A percentile compares a stretch with the other conserved stretches of the same genome.
Conservation (phyloP, 257 asterid genomes). For the Agastache rugosa region DNA sequence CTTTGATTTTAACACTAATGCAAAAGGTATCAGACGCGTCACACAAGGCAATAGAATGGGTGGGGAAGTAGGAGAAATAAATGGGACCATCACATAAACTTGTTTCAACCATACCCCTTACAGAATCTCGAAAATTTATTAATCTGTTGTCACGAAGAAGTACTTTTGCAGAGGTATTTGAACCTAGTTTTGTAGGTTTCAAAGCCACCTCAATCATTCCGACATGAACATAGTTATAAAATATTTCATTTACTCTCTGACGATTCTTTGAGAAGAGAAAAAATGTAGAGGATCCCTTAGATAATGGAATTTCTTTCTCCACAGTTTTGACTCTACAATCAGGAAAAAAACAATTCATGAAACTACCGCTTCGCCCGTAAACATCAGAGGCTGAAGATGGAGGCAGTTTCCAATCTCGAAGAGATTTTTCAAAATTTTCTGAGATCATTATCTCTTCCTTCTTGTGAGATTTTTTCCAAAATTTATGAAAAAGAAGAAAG, state of each 20-base stretch:
- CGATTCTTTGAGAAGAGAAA: background rate
- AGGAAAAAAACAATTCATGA: background rate
- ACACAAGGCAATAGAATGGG: background rate
- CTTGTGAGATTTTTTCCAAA: background rate
- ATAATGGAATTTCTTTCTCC: background rate
- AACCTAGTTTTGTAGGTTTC: background rate
- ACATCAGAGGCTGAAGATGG: background rate
- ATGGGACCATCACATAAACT: slow-evolving; percentile 4
- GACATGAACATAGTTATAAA: background rate
- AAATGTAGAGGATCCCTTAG: background rate
- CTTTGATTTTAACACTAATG: too few species aligned
- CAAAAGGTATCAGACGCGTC: background rate
- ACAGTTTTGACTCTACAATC: background rate
- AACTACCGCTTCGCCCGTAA: background rate
- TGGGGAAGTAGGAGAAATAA: background rate
- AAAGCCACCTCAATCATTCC: slow-evolving; percentile 1
- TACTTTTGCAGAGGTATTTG: background rate
- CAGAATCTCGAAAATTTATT: background rate
- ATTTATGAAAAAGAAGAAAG: background rate
- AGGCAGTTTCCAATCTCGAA: background rate
- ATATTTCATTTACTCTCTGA: background rate
- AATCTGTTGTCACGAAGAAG: background rate
- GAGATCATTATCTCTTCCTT: background rate
- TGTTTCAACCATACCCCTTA: background rate
- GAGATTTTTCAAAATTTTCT: background rate